A percentile compares a stretch with the other conserved stretches of the same genome.
Conservation (phyloP, 768 basidiomycete genomes). For the Amanita phalloides region DNA sequence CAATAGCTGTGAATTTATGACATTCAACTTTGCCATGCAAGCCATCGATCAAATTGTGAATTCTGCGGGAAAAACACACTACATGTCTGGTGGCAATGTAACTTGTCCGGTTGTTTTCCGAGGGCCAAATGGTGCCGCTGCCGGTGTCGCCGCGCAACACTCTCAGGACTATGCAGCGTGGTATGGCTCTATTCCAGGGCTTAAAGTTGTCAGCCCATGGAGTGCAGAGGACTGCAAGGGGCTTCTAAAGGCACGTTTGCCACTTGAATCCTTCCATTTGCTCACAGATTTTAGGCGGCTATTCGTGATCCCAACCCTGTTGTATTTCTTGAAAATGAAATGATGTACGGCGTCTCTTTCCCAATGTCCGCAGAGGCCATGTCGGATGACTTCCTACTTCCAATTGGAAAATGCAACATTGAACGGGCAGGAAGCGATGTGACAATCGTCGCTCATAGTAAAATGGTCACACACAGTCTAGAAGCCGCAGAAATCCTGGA, state of each 20-base stretch:
- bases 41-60: constrained; percentile 99
- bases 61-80: constrained; percentile 99
- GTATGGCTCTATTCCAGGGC: constrained; percentile 88
- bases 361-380: constrained; percentile 92
- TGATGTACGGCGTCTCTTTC: constrained; percentile 96
- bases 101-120: constrained; percentile 99
- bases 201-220: constrained; percentile 98
- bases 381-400: constrained; percentile 90
- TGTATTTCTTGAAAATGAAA: constrained; percentile 98
- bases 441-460: constrained; percentile 95
- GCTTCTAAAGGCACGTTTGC: constrained; percentile 68
- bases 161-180: constrained; percentile 97
- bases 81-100: constrained; percentile 99
- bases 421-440: constrained; percentile 89
- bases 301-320: constrained; percentile 98
- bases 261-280: not conserved
- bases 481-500: constrained; percentile 90
- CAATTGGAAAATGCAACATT: constrained; percentile 96
- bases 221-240: constrained; percentile 99
- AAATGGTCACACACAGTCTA: constrained; percentile 92
- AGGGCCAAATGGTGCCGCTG: constrained; percentile 96
- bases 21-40: constrained; percentile 99
- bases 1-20: constrained; percentile 96
- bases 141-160: constrained; percentile 95
- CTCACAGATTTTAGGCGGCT: constrained; percentile 47